phyloP scores from a whole-genome alignment of 805 yeast species.

The Metschnikowia lachancei region DNA sequence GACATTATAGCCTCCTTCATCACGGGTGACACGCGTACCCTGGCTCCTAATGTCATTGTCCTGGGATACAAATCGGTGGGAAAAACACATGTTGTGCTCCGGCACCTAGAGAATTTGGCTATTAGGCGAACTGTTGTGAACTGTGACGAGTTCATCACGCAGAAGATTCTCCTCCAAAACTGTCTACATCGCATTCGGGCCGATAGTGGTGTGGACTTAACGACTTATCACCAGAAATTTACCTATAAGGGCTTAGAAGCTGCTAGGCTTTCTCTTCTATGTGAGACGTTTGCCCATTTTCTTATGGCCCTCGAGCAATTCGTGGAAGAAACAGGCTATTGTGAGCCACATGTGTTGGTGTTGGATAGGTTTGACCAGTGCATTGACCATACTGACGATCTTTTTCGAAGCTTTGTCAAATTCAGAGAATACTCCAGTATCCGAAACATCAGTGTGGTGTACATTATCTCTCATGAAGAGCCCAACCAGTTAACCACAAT shows the following conservation, averaged over 20 bases:
- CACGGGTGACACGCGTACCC: constrained; percentile 23
- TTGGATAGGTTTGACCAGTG: constrained; percentile 49
- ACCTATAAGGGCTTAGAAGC: constrained; percentile 28
- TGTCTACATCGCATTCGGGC: constrained; percentile 37
- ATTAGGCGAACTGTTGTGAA: constrained; percentile 32
- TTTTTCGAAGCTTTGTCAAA: constrained; percentile 39
- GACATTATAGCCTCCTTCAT: constrained; percentile 37
- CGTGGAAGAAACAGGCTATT: constrained; percentile 28
- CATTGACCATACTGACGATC: constrained; percentile 40
- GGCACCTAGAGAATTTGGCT: constrained; percentile 29
- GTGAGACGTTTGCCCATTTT: constrained; percentile 44
- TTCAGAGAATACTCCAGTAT: constrained; percentile 42
- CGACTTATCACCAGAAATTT: constrained; percentile 19
- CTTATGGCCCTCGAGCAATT: constrained; percentile 41
- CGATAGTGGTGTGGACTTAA: constrained; percentile 34
- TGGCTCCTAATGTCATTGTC: constrained; percentile 39
- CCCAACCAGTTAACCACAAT: constrained; percentile 37
- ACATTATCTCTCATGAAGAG: constrained; percentile 41
- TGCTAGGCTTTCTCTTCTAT: constrained; percentile 27
- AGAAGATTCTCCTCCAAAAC: constrained; percentile 40
- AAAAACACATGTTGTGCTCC: constrained; percentile 39
- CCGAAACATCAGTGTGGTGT: constrained; percentile 35
- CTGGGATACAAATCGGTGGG: constrained; percentile 53
- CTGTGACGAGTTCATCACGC: constrained; percentile 47
- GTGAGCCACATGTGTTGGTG: constrained; percentile 41